These are phyloP conservation scores for Claviceps monticola DNA, from an alignment of 2,329 filamentous ascomycete species.

Conservation along the genomic window DNA sequence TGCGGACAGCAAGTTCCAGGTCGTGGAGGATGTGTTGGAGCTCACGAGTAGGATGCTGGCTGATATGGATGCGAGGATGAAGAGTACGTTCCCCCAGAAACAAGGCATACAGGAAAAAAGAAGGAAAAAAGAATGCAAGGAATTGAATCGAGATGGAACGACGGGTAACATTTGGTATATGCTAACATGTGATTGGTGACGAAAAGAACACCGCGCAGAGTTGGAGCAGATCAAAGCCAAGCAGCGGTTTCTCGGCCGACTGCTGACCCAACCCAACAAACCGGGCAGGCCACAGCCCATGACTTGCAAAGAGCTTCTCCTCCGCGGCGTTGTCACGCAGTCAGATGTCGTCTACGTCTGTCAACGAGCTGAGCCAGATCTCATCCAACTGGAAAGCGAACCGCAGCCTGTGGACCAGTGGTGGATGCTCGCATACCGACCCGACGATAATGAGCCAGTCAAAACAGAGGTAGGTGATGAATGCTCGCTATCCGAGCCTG, in stretches of 20 bases:
- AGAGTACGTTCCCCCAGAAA: slow-evolving; percentile 17
- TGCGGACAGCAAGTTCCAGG: slow-evolving; percentile 16
- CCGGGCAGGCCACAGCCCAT: slow-evolving; percentile 22
- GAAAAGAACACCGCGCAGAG: slow-evolving; percentile 15
- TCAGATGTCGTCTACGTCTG: slow-evolving; percentile 37
- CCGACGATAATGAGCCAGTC: slow-evolving; percentile 26
- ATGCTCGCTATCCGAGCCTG: not conserved
- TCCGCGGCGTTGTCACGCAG: slow-evolving; percentile 37
- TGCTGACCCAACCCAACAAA: slow-evolving; percentile 27
- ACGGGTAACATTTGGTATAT: too few relatives aligned
- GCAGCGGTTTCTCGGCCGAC: slow-evolving; percentile 23
- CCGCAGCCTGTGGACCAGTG: slow-evolving; percentile 31
- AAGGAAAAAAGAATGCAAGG: not conserved
- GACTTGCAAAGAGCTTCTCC: slow-evolving; percentile 30
- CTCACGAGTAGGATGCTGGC: slow-evolving; percentile 19
- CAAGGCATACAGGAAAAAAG: slow-evolving; percentile 3
- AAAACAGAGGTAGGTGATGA: slow-evolving; percentile 31
- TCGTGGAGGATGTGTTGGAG: slow-evolving; percentile 20
- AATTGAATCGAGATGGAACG: too few relatives aligned
- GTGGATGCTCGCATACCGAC: slow-evolving; percentile 37
- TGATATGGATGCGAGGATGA: slow-evolving; percentile 20
- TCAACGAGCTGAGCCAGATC: slow-evolving; percentile 24
- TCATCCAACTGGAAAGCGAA: slow-evolving; percentile 27
- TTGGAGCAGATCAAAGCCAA: slow-evolving; percentile 19
- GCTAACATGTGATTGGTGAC: not conserved